Evolutionary conservation across 345 rosid genomes (phyloP), one percentile per base, ranked within the genome.

Genomic region (Dipteronia dyeriana): DNA sequence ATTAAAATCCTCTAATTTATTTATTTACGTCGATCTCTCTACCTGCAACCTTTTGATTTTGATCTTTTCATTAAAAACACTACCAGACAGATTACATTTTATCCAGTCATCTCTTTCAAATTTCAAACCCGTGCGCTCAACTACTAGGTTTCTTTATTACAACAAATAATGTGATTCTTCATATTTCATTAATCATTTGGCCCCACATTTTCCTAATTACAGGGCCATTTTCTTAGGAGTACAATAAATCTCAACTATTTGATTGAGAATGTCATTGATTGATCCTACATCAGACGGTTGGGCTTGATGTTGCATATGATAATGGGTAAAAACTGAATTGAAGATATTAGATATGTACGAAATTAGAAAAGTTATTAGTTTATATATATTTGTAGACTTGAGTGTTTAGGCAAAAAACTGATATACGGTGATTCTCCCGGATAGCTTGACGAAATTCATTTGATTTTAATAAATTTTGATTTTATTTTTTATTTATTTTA

Each of bases 31-130:
- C 16, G 38, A 34, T 34, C 38, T 49, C 54, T 49, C 23, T 34
- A 31, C 68, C 56, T 25, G 54, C 19, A 49, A 49, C 19, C 38
- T 41, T 67, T 67, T 67, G 70, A 39, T 67, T 67, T 64, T 20
- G 4, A 34, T 34, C 31, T 41, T 66, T 3, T 19, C 23, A 66
- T 20, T 67, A 67, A 67, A 41, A 49, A 49, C 1, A 49, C 17
- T 49, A 49, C 54, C 10, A 0, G 9, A 41, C 54, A 13, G 54
- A 49, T 49, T 49, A 49, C 54, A 56, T 56, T 56, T n/a, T 56
- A n/a, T 56, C 9, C 61, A 56, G 38, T 34, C 38, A n/a, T 56
- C 61, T 20, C 23, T 56, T 56, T 56, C 61, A 7, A 8, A 34
- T 34, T 34, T 34, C 38, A 34, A 34, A n/a, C 61, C n/a, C 61